phyloP scores from a whole-genome alignment of 1,284 basidiomycete genomes.

The Phellopilus nigrolimitatus region DNA sequence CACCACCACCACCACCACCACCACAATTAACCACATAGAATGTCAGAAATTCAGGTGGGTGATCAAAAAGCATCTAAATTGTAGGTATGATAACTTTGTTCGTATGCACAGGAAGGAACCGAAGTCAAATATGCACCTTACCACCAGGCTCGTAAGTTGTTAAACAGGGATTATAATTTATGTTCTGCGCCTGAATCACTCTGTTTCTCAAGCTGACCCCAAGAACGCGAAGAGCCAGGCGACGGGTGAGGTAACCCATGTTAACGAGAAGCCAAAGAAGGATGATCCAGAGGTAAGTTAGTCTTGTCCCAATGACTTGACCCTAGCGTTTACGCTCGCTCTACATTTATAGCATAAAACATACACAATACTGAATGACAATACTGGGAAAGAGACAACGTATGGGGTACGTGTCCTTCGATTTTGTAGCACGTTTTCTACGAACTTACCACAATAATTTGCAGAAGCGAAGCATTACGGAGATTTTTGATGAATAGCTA shows the following conservation, averaged over 20 bases:
- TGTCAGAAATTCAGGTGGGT: constrained; percentile 11
- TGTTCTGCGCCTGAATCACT: neutral
- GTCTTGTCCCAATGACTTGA: no score
- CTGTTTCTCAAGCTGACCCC: constrained; percentile 7
- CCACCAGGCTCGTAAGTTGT: constrained; percentile 13
- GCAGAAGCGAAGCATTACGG: constrained; percentile 9
- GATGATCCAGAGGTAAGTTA: constrained; percentile 11
- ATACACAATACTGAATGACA: constrained; percentile 18
- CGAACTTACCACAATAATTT: neutral
- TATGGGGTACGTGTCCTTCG: constrained; percentile 12
- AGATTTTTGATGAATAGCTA: constrained; percentile 9
- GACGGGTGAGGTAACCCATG: constrained; percentile 14
- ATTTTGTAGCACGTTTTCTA: neutral
- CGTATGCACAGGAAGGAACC: constrained; percentile 11
- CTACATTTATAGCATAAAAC: constrained; percentile 19
- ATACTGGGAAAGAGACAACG: constrained; percentile 17
- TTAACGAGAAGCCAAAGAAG: constrained; percentile 15
- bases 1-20: no score
- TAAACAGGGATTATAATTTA: neutral
- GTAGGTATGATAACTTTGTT: neutral
- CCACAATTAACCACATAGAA: no score
- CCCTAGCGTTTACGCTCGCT: no score
- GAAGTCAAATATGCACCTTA: constrained; percentile 14
- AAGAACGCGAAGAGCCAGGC: constrained; percentile 11
- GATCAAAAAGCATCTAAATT: neutral